A percentile compares a stretch with the other conserved stretches of the same genome.
Evolutionary conservation across 495 filamentous ascomycete species (phyloP).

Genomic region (Saxophila tyrrhenica): DNA sequence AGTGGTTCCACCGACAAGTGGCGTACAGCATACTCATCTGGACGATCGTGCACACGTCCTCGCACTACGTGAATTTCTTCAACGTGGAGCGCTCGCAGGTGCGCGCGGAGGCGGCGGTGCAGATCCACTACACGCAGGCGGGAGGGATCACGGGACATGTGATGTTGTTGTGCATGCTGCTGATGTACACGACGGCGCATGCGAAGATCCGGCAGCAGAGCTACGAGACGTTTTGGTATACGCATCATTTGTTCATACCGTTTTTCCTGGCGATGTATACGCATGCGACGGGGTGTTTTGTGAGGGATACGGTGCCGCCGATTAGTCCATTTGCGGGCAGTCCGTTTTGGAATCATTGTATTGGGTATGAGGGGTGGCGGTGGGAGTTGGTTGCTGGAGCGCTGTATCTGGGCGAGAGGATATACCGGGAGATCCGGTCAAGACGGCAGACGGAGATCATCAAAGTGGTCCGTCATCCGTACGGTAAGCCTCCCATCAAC

Average conservation of each 20-base stretch:
- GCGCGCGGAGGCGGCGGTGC: constrained; percentile 66
- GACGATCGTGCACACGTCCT: constrained; percentile 59
- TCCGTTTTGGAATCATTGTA: constrained; percentile 81
- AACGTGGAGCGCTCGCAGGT: constrained; percentile 84
- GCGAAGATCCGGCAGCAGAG: constrained; percentile 89
- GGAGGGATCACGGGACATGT: constrained; percentile 94
- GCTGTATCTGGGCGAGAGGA: constrained; percentile 74
- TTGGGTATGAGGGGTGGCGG: constrained; percentile 94
- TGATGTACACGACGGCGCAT: constrained; percentile 97
- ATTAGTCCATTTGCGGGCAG: constrained; percentile 75
- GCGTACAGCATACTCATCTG: constrained; percentile 83
- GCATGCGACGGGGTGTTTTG: constrained; percentile 92
- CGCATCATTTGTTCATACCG: constrained; percentile 92
- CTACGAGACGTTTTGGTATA: constrained; percentile 99
- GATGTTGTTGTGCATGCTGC: constrained; percentile 95
- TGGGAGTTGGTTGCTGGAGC: constrained; percentile 88
- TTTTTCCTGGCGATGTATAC: constrained; percentile 92
- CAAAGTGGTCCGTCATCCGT: constrained; percentile 93
- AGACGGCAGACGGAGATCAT: constrained; percentile 76
- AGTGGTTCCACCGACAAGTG: constrained; percentile 94
- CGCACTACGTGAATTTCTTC: constrained; percentile 97
- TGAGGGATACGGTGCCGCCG: constrained; percentile 40
- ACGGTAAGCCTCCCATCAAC: constrained; percentile 46
- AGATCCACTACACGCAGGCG: constrained; percentile 84
- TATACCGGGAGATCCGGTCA: constrained; percentile 83